Conservation (phyloP, 495 filamentous ascomycete species). For the Penicillium cosmopolitanum region DNA sequence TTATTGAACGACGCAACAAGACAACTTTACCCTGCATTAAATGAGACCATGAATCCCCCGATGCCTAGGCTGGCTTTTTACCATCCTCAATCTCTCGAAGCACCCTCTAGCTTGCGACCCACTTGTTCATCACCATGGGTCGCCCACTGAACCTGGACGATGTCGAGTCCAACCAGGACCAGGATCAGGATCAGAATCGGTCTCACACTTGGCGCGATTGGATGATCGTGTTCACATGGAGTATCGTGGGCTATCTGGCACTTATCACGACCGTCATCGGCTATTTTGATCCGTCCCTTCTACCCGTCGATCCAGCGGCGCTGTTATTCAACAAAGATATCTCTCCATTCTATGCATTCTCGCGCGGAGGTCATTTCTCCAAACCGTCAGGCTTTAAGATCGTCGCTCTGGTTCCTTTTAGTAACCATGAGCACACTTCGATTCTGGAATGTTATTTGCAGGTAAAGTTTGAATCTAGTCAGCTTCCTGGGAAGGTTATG, state of each 20-base stretch:
- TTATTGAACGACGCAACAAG: slow-evolving; percentile 6
- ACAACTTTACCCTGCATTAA: slow-evolving; percentile 17
- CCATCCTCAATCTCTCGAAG: neutral
- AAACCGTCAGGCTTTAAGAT: slow-evolving; percentile 51
- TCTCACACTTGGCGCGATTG: slow-evolving; percentile 28
- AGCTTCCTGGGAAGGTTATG: neutral
- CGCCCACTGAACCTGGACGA: slow-evolving; percentile 16
- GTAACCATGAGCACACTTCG: slow-evolving; percentile 45
- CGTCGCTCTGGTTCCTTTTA: slow-evolving; percentile 55
- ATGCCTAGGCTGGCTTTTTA: neutral
- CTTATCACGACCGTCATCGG: slow-evolving; percentile 27
- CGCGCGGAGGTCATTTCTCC: slow-evolving; percentile 33
- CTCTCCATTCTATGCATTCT: slow-evolving; percentile 39
- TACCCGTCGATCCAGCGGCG: slow-evolving; percentile 27
- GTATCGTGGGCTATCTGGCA: slow-evolving; percentile 31
- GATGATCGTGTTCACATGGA: slow-evolving; percentile 27
- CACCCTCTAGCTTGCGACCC: slow-evolving; percentile 4
- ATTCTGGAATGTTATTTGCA: slow-evolving; percentile 59
- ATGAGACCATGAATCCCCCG: slow-evolving; percentile 7
- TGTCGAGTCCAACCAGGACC: slow-evolving; percentile 24
- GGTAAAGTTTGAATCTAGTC: slow-evolving; percentile 20
- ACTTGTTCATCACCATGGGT: slow-evolving; percentile 26
- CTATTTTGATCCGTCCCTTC: slow-evolving; percentile 26
- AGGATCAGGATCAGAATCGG: slow-evolving; percentile 8
- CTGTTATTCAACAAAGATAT: slow-evolving; percentile 30